Percentiles rank a stretch among this genome's conserved stretches.
These are phyloP conservation scores for Erythrobasidium hasegawianum DNA, from an alignment of 1,284 basidiomycete genomes.

Conservation along the genomic window DNA sequence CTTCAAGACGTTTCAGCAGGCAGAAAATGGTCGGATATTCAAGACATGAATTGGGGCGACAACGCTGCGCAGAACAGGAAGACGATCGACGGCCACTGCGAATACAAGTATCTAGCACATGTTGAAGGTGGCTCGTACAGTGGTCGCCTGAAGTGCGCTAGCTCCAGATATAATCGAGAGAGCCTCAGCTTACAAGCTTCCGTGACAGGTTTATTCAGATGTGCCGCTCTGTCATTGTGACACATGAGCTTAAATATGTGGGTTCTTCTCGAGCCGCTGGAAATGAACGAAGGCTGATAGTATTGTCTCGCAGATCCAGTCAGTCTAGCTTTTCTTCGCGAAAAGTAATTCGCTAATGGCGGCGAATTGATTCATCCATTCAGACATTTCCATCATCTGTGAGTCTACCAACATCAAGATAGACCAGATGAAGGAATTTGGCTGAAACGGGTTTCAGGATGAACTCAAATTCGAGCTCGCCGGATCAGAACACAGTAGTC, in stretches of 20 bases:
- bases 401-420: too few relatives aligned
- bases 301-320: constrained; percentile 17
- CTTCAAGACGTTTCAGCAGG: constrained; percentile 43
- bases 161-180: neutral
- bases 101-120: constrained; percentile 48
- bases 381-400: constrained; percentile 51
- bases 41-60: constrained; percentile 44
- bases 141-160: constrained; percentile 47
- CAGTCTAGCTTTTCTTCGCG: neutral
- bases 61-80: constrained; percentile 38
- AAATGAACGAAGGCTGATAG: neutral
- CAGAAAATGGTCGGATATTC: constrained; percentile 45
- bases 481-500: constrained; percentile 48
- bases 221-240: constrained; percentile 49
- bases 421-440: too few relatives aligned
- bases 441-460: neutral
- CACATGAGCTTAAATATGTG: constrained; percentile 43
- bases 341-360: neutral
- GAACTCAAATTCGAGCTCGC: constrained; percentile 38
- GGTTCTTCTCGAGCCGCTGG: neutral
- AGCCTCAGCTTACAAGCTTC: neutral
- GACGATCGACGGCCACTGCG: constrained; percentile 48
- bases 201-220: constrained; percentile 46
- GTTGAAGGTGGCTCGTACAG: constrained; percentile 49
- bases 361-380: too few relatives aligned